Percentiles rank a stretch among this genome's conserved stretches.
These are phyloP conservation scores for Cladochytrium tenue DNA, from an alignment of 371 early-diverging fungal genomes.

Conservation along the genomic window DNA sequence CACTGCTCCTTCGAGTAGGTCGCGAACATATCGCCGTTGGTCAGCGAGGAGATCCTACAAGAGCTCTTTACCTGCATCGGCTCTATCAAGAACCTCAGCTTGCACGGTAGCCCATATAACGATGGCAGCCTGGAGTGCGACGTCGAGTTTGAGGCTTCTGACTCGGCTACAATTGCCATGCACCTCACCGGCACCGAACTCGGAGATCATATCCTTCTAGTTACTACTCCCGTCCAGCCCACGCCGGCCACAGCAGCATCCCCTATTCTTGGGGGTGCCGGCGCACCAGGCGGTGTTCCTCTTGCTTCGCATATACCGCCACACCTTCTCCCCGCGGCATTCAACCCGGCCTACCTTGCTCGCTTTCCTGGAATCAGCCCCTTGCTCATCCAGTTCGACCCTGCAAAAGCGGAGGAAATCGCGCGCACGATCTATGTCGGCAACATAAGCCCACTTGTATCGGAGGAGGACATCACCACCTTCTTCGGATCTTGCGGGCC, in stretches of 20 bases:
- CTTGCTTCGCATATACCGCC: background rate
- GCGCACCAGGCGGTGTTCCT: too few species aligned
- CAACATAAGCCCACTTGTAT: constrained; percentile 48
- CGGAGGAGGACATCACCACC: constrained; percentile 54
- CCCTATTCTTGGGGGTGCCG: too few species aligned
- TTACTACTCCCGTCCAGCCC: constrained; percentile 5
- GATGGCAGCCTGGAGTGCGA: constrained; percentile 57
- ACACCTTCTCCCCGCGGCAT: background rate
- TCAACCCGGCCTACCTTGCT: background rate
- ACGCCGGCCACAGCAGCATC: constrained; percentile 1
- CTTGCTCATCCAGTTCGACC: constrained; percentile 42
- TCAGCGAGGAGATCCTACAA: constrained; percentile 51
- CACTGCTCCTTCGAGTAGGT: constrained; percentile 39
- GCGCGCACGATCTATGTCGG: constrained; percentile 72
- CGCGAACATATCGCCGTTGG: constrained; percentile 55
- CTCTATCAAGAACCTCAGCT: constrained; percentile 43
- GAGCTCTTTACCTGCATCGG: constrained; percentile 57
- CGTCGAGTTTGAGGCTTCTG: constrained; percentile 55
- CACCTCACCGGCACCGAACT: constrained; percentile 68
- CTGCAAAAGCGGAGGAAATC: constrained; percentile 64
- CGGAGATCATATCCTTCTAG: constrained; percentile 48
- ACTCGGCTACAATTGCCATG: constrained; percentile 52
- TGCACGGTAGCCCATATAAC: constrained; percentile 48
- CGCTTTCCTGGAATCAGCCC: background rate
- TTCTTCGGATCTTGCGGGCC: constrained; percentile 61